Percentiles rank a stretch among this genome's conserved stretches.
These are phyloP conservation scores for Cladosporium sp. DNA, from an alignment of 2,329 filamentous ascomycete species.

Conservation along the genomic window DNA sequence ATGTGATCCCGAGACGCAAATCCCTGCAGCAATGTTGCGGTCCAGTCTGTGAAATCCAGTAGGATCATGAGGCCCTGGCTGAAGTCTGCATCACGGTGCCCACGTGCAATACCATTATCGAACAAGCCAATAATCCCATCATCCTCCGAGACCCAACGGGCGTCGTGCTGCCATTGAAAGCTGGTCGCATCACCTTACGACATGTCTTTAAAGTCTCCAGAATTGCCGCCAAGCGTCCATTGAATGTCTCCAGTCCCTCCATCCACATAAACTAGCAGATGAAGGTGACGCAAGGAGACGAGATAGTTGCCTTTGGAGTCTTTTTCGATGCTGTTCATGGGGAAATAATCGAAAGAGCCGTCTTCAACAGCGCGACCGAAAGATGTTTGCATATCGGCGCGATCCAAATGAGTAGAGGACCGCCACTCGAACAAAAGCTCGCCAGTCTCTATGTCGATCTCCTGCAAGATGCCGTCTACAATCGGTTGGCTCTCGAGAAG, in stretches of 20 bases:
- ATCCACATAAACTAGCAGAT: conserved; percentile 45
- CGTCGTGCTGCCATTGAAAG: conserved; percentile 22
- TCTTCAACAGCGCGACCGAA: neutral
- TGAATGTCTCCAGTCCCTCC: conserved; percentile 42
- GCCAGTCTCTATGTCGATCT: conserved; percentile 23
- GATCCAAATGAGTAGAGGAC: conserved; percentile 43
- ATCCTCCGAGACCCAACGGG: conserved; percentile 32
- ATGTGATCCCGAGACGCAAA: conserved; percentile 31
- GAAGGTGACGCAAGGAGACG: conserved; percentile 48
- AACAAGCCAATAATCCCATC: conserved; percentile 34
- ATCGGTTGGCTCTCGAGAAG: conserved; percentile 31
- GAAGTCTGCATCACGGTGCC: conserved; percentile 30
- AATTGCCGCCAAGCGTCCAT: conserved; percentile 42
- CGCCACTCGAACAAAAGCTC: conserved; percentile 14
- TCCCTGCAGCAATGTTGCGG: conserved; percentile 39
- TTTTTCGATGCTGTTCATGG: conserved; percentile 54
- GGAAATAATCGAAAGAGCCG: conserved; percentile 45
- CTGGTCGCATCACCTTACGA: conserved; percentile 26
- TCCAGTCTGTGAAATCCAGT: conserved; percentile 36
- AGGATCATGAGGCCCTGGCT: conserved; percentile 41
- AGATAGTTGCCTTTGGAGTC: conserved; percentile 48
- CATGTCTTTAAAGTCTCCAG: conserved; percentile 19
- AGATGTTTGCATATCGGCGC: neutral
- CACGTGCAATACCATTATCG: conserved; percentile 48
- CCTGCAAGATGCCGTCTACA: conserved; percentile 21